Percentiles rank a stretch among this genome's conserved stretches.
These are phyloP conservation scores for Mimosa bimucronata DNA, from an alignment of 306 rosid species.

Conservation along the genomic window DNA sequence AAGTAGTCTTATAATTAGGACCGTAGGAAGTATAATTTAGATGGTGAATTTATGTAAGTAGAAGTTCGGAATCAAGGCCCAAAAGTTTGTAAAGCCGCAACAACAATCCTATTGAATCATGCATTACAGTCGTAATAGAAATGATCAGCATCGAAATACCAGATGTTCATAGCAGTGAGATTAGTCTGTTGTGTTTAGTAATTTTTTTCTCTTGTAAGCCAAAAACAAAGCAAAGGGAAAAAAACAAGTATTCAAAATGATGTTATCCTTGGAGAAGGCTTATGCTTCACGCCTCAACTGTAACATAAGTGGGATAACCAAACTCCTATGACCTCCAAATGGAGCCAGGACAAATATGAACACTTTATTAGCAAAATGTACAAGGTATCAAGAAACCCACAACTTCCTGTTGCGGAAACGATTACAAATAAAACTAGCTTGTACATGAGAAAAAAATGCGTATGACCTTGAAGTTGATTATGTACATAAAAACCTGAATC, in stretches of 20 bases:
- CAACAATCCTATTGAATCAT: no score
- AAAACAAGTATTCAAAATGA: not conserved
- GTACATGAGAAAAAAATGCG: not conserved
- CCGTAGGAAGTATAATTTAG: no score
- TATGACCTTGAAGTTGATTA: constrained; percentile 9
- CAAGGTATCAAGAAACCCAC: constrained; percentile 10
- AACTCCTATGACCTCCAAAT: constrained; percentile 16
- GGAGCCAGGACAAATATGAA: constrained; percentile 1
- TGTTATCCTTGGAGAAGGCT: not conserved
- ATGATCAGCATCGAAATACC: not conserved
- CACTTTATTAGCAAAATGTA: constrained; percentile 3
- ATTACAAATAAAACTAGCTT: not conserved
- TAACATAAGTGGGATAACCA: constrained; percentile 6
- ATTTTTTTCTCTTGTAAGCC: not conserved
- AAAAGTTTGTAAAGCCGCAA: no score
- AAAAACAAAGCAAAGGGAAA: not conserved
- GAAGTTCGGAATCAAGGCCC: no score
- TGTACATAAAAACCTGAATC: not conserved
- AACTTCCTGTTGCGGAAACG: constrained; percentile 8
- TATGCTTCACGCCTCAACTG: not conserved
- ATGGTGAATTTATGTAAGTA: no score
- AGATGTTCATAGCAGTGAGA: not conserved
- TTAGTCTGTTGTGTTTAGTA: no score
- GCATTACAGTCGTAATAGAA: no score
- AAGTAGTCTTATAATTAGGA: no score